Evolutionary conservation across 2,329 filamentous ascomycete species (phyloP), one percentile per base, ranked within the genome.

Genomic region (Periconia sp.): DNA sequence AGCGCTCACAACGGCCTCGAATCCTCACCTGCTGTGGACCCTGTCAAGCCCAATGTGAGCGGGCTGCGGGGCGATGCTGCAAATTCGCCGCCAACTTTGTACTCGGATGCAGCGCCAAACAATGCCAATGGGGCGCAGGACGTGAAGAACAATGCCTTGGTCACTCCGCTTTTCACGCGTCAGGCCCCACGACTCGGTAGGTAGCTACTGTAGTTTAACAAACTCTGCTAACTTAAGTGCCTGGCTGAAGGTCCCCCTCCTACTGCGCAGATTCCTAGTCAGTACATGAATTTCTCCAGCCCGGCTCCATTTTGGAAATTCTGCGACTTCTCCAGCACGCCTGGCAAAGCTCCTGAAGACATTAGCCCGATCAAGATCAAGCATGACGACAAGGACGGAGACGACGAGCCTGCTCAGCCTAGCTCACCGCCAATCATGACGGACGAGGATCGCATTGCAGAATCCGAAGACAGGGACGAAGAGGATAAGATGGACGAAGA

Each of bases 281-380:
- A 91, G 61, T 89, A 90, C 66, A 90, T 92, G 81, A 88, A 89
- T 23, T 91, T 89, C 32, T 90, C 86, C 56, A 91, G 87, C 22
- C 89, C 89, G 0, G 89, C 89, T 1, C 88, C 89, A 0, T 94
- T 95, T 69, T 95, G 89, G 89, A 91, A 89, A 67, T 94, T 88
- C 68, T 85, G 87, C 28, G 87, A 91, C 53, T 81, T 89, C 46
- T 81, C 82, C 18, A 89, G 84, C 68, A 92, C 88, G 2, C 88
- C 88, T 2, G 74, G 88, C 6, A 71, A 71, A 47, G 57, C 54
- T 9, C 57, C 55, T 8, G 48, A 64, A 12, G 66, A 70, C 26
- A 46, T 68, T 9, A 70, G 65, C 31, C 65, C 67, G 1, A 70
- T 63, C 43, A 69, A 69, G 46, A 57, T 69, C 16, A 58, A 62